Evolutionary conservation across 2,329 filamentous ascomycete species (phyloP), one percentile per base, ranked within the genome.

Genomic region (Aspergillus tubingensis): DNA sequence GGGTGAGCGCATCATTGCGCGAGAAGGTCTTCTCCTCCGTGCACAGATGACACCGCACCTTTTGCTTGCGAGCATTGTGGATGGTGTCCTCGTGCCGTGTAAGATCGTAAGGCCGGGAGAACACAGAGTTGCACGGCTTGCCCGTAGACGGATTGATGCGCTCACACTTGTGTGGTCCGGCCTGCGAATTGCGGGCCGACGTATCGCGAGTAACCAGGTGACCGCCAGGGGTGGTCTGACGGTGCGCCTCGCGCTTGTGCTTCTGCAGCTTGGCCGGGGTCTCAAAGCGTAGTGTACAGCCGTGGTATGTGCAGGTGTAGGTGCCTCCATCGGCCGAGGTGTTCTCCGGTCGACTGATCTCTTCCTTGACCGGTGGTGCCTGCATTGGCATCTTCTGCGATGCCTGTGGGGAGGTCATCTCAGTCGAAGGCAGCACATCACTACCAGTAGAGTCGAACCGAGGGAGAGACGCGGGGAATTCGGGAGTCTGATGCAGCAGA

Each of bases 1-100:
- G 84, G 13, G 94, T 98, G 51, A 98, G 83, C 1, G 95, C 95
- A 80, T 99, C 95, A 65, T 94, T 95, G 60, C 95, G 88, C 68
- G 92, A 96, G 73, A 99, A 99, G 0, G 92, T 96, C 84, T 98
- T 98, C 72, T 98, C 94, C 70, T 98, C 93, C 1, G 91, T 92
- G 78, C 95, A 99, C 51, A 96, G 80, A 64, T 93, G 88, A 77
- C 95, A 99, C 48, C 92, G 88, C 7, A 97, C 92, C 81, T 98
- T 98, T 76, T 93, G 88, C 82, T 97, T 97, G 70, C 91, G 88
- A 1, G 88, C 89, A 69, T 97, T 97, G 83, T 98, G 95, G 65
- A 98, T 98, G 0, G 95, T 98, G 67, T 97, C 94, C 76, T 99
- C 95, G 73, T 99, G 95, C 21, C 95, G 85, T 0, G 95, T 99